A percentile compares a stretch with the other conserved stretches of the same genome.
Evolutionary conservation across 164 flowering plant species (phyloP).

Genomic region (grape (Vitis vinifera)): ASM3070453v1 NC_081808.1:1221501-1222000

Average conservation of each 20-base stretch:
- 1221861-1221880: conserved; percentile 60
- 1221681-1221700: no score
- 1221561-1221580: neutral
- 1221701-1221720: neutral
- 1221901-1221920: conserved; percentile 59
- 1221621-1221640: no score
- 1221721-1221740: neutral
- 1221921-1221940: conserved; percentile 34
- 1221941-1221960: conserved; percentile 46
- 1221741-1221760: neutral
- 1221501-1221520: neutral
- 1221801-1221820: conserved; percentile 48
- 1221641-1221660: no score
- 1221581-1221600: no score
- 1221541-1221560: neutral
- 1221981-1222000: neutral
- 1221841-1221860: conserved; percentile 48
- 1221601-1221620: no score
- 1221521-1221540: no score
- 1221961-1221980: neutral
- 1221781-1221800: conserved; percentile 8
- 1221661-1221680: no score
- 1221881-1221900: conserved; percentile 50
- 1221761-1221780: neutral
- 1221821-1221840: conserved; percentile 79